A percentile compares a stretch with the other conserved stretches of the same genome.
Conservation (phyloP, 441 rosid species). For the Pelargonium australe region DNA sequence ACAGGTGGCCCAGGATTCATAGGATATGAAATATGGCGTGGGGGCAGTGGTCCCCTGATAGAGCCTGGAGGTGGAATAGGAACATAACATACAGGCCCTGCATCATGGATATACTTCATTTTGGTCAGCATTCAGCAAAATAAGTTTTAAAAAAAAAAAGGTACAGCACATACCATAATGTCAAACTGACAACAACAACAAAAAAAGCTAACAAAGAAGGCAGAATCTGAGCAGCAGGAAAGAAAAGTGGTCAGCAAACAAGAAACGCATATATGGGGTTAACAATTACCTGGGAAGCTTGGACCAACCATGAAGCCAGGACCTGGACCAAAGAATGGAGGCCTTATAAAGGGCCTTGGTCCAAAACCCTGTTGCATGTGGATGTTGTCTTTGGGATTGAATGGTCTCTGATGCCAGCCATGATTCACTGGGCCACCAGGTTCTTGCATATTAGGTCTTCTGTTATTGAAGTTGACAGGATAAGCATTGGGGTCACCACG, state of each 20-base stretch:
- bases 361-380: slow-evolving; percentile 58
- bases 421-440: slow-evolving; percentile 39
- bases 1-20: slow-evolving; percentile 42
- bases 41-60: slow-evolving; percentile 62
- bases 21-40: slow-evolving; percentile 49
- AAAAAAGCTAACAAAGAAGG: not conserved
- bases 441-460: slow-evolving; percentile 48
- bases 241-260: not conserved
- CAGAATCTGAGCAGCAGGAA: slow-evolving; percentile 4
- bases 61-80: slow-evolving; percentile 64
- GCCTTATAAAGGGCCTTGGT: slow-evolving; percentile 56
- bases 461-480: slow-evolving; percentile 34
- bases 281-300: slow-evolving; percentile 61
- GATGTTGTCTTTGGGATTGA: slow-evolving; percentile 48
- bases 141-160: not conserved
- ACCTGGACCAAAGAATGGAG: slow-evolving; percentile 52
- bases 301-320: slow-evolving; percentile 78
- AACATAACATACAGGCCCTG: slow-evolving; percentile 64
- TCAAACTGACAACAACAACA: not conserved
- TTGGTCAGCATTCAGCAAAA: slow-evolving; percentile 7
- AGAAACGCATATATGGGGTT: slow-evolving; percentile 13
- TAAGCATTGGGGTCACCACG: slow-evolving; percentile 52
- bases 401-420: slow-evolving; percentile 60
- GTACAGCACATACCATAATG: not conserved
- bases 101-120: slow-evolving; percentile 17